These are phyloP conservation scores for Bipolaris zeicola DNA, from an alignment of 2,329 filamentous ascomycete genomes.

Conservation along the genomic window DNA sequence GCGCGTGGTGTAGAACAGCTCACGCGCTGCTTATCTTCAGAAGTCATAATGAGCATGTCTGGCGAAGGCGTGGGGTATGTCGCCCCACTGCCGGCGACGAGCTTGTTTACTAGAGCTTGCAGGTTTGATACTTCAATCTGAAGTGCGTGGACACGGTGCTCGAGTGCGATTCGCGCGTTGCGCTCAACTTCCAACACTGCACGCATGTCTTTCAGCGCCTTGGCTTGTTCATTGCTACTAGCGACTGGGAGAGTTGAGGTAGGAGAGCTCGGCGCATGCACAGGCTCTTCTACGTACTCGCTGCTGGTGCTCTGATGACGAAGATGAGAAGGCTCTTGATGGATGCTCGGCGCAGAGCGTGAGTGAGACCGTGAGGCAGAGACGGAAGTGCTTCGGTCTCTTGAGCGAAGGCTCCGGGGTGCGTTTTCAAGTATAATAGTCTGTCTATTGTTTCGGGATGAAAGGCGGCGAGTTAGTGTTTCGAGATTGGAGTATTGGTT, in stretches of 20 bases:
- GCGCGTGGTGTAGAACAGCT: conserved; percentile 33
- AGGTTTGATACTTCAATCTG: conserved; percentile 41
- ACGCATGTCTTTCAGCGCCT: conserved; percentile 31
- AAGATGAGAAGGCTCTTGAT: conserved; percentile 21
- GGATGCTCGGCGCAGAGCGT: conserved; percentile 23
- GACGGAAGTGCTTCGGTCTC: conserved; percentile 39
- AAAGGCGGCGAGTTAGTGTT: conserved; percentile 39
- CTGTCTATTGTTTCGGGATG: conserved; percentile 43
- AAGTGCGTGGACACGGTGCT: conserved; percentile 39
- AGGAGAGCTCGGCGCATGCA: conserved; percentile 19
- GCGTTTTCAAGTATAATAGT: conserved; percentile 49
- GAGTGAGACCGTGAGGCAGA: conserved; percentile 25
- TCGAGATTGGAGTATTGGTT: conserved; percentile 38
- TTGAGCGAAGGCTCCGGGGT: conserved; percentile 40
- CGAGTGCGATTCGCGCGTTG: conserved; percentile 41
- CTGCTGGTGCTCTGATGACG: conserved; percentile 23
- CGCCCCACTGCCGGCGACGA: conserved; percentile 24
- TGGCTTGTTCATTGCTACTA: conserved; percentile 5
- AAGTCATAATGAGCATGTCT: conserved; percentile 31
- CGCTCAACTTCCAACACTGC: conserved; percentile 39
- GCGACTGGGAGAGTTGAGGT: conserved; percentile 7
- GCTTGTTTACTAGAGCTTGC: conserved; percentile 37
- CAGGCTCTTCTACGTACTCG: conserved; percentile 13
- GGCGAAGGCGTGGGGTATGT: conserved; percentile 44
- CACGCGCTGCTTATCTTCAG: conserved; percentile 29